Evolutionary conservation across 257 asterid genomes (phyloP).

Genomic region (Perilla frutescens): DNA sequence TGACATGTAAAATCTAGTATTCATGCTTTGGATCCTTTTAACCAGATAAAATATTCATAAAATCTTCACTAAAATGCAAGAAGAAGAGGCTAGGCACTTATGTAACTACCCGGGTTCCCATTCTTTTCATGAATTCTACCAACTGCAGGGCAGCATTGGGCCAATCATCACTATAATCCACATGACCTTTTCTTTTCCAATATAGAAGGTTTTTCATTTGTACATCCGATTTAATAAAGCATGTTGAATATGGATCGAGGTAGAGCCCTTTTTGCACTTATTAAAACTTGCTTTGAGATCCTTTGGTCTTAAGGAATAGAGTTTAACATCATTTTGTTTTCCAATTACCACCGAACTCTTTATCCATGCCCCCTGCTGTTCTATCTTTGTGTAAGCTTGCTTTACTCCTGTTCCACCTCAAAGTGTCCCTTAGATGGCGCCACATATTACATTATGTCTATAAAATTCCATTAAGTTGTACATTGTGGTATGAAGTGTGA

Average conservation of each 20-base stretch:
- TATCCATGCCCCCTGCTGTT: background rate
- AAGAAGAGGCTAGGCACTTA: conserved; percentile 17
- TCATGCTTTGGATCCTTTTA: too few relatives aligned
- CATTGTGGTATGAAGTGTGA: conserved; percentile 11
- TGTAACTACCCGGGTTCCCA: conserved; percentile 5
- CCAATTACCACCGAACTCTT: conserved; percentile 6
- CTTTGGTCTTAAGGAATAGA: conserved; percentile 18
- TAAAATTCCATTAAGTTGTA: background rate
- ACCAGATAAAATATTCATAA: too few relatives aligned
- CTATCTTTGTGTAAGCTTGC: conserved; percentile 5
- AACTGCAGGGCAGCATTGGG: background rate
- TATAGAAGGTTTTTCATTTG: background rate
- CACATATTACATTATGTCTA: background rate
- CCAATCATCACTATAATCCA: background rate
- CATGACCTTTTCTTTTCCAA: background rate
- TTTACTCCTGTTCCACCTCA: conserved; percentile 13
- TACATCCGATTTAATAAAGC: background rate
- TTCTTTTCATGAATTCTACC: background rate
- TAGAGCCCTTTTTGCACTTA: conserved; percentile 5
- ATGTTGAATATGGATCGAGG: background rate
- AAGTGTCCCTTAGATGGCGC: conserved; percentile 14
- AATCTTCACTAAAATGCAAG: background rate
- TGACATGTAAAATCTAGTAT: background rate
- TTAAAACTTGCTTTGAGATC: conserved; percentile 28
- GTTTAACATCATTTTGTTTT: conserved; percentile 2